phyloP scores from a whole-genome alignment of 2,329 filamentous ascomycete species.

The Pseudogymnoascus sp. region DNA sequence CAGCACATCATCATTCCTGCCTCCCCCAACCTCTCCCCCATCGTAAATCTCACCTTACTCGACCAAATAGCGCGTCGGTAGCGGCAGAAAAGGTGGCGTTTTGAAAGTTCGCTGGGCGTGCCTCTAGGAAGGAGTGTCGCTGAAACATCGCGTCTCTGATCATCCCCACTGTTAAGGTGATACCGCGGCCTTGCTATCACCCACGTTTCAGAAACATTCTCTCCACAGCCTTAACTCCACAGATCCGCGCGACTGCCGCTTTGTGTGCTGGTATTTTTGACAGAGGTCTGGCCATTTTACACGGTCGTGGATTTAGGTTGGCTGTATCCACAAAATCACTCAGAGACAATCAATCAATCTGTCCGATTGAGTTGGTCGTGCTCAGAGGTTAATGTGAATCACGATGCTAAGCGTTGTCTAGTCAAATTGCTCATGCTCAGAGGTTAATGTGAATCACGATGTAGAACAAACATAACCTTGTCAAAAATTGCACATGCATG shows the following conservation, averaged over 20 bases:
- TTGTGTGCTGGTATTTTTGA: not conserved
- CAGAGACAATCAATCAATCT: slow-evolving; percentile 6
- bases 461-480: not conserved
- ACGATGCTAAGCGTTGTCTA: not conserved
- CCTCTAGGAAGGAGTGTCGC: not conserved
- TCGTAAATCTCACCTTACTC: not conserved
- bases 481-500: not conserved
- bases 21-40: not conserved
- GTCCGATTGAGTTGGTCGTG: not conserved
- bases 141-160: not conserved
- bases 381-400: not conserved
- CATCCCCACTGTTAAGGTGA: not conserved
- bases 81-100: not conserved
- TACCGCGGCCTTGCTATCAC: not conserved
- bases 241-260: not conserved
- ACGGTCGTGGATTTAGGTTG: not conserved
- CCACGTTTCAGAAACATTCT: slow-evolving; percentile 2
- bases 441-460: not conserved
- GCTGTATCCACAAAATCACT: not conserved
- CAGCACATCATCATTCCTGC: not conserved
- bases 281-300: not conserved
- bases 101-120: slow-evolving; percentile 1
- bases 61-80: not conserved
- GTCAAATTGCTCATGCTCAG: not conserved
- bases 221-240: not conserved